Evolutionary conservation across 352 stramenopile species (phyloP), one percentile per base, ranked within the genome.

Genomic region (Globisporangium nagaii): DNA sequence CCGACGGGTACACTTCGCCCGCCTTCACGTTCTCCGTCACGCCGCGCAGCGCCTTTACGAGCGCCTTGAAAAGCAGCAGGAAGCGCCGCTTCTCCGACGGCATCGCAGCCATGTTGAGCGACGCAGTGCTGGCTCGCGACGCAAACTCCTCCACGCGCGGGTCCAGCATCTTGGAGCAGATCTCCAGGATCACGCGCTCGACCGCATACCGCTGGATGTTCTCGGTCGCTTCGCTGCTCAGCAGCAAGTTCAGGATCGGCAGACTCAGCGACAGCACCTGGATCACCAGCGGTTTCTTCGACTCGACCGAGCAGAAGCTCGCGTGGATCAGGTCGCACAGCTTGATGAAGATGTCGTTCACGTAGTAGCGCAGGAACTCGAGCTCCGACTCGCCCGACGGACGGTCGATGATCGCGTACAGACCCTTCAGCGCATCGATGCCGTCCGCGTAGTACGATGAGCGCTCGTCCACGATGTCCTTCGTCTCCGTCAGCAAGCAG

Each of bases 311-410:
- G 35, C 80, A 72, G 50, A 95, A 91, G 8, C 77, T 79, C 22
- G 70, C 79, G 28, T 90, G 81, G 34, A 93, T 79, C 39, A 73
- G 76, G 27, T 91, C 79, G 40, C 83, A 93, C 6, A 95, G 56
- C 19, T 69, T 72, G 13, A 90, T 51, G 25, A 86, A 63, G 13
- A 95, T 85, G 35, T 93, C 79, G 50, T 91, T 93, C 28, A 91
- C 78, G 32, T 89, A 78, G n/a, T 68, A 77, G 20, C 71, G 66
- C 46, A 93, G 54, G 61, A 93, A 93, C 19, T 81, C 57, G 12
- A 77, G 36, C 54, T 93, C 81, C 3, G 68, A 73, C 4, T 74
- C 65, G 30, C 84, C 74, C 0, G 63, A 72, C 24, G 80, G 78
- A 2, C 79, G 69, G 17, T 74, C 74, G n/a, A 85, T 73, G 27